Percentiles rank a stretch among this genome's conserved stretches.
These are phyloP conservation scores for Cerioporus squamosus DNA, from an alignment of 1,284 basidiomycete genomes.

Conservation along the genomic window DNA sequence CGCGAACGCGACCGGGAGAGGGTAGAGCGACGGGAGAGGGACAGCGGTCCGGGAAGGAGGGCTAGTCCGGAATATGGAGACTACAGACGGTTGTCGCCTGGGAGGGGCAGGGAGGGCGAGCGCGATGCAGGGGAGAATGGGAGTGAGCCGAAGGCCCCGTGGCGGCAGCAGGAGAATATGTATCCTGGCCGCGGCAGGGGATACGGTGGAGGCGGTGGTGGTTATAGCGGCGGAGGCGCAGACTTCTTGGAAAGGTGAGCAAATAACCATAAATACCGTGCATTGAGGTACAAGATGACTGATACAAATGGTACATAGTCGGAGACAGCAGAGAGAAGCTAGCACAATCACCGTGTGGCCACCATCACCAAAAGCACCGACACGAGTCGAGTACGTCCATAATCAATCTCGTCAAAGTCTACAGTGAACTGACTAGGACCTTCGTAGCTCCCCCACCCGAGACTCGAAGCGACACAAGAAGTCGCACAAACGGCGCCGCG, in stretches of 20 bases:
- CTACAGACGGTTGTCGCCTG: constrained; percentile 33
- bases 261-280: neutral
- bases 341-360: constrained; percentile 82
- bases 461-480: constrained; percentile 56
- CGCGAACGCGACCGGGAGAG: constrained; percentile 28
- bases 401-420: neutral
- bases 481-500: constrained; percentile 58
- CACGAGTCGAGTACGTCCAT: constrained; percentile 57
- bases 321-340: constrained; percentile 72
- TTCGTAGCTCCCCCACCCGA: constrained; percentile 54
- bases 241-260: constrained; percentile 62
- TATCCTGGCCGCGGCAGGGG: constrained; percentile 43
- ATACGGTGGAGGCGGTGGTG: constrained; percentile 21
- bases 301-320: constrained; percentile 49
- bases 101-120: constrained; percentile 20
- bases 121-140: constrained; percentile 32
- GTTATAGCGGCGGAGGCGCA: constrained; percentile 40
- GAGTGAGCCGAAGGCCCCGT: constrained; percentile 46
- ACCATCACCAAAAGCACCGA: constrained; percentile 74
- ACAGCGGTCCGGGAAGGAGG: constrained; percentile 28
- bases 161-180: constrained; percentile 55
- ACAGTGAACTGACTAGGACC: neutral
- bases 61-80: constrained; percentile 39
- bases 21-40: constrained; percentile 30
- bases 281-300: neutral